Conservation (phyloP, 176 grass and related monocot species). For the Carex scoparia region DNA sequence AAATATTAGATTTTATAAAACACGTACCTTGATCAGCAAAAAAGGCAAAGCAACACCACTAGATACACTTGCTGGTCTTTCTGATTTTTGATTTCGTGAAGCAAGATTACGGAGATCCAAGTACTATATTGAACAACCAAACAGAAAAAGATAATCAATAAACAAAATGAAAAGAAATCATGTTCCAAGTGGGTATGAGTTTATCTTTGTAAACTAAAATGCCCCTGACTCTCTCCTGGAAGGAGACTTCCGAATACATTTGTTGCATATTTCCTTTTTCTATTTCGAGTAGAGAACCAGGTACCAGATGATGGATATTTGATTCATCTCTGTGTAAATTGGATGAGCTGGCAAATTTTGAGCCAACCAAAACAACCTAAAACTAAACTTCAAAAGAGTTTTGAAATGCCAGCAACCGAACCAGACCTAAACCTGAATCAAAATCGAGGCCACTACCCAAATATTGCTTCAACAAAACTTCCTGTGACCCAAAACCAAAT, state of each 20-base stretch:
- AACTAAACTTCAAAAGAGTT: background rate
- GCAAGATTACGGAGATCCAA: constrained; percentile 75
- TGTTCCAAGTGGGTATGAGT: background rate
- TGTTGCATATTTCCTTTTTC: background rate
- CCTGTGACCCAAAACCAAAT: background rate
- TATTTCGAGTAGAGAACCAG: background rate
- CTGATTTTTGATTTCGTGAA: constrained; percentile 55
- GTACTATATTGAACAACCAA: constrained; percentile 56
- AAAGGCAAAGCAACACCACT: constrained; percentile 78
- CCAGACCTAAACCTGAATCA: background rate
- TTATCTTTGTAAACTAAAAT: background rate
- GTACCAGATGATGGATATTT: background rate
- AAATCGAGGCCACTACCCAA: background rate
- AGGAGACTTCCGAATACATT: background rate
- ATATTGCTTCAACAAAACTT: background rate
- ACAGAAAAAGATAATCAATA: constrained; percentile 18
- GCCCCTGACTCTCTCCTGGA: background rate
- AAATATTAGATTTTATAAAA: background rate
- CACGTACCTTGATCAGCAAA: constrained; percentile 82
- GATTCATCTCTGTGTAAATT: background rate
- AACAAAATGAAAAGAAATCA: constrained; percentile 21
- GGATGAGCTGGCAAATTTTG: background rate
- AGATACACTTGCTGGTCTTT: constrained; percentile 41
- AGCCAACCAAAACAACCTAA: background rate
- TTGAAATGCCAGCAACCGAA: background rate